Conservation (phyloP, 2,329 filamentous ascomycete species). For the Dothiorella sarmentorum region DNA sequence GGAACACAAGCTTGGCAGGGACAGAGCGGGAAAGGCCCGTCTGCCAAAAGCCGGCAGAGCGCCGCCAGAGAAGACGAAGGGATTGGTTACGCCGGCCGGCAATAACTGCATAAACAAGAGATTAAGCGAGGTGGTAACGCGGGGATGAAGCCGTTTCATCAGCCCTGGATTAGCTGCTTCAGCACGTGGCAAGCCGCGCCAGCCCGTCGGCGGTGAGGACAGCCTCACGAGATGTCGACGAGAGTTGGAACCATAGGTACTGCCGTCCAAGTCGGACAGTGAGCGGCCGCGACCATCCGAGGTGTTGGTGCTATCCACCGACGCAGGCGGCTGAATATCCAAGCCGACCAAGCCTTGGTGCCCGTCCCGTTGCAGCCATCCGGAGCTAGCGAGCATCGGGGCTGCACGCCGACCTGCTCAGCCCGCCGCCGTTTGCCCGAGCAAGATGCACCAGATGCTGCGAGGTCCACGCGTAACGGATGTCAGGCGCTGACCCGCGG, state of each 20-base stretch:
- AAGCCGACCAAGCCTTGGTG: no score
- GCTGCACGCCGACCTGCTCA: no score
- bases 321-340: no score
- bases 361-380: no score
- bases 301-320: no score
- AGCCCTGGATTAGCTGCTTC: neutral
- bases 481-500: neutral
- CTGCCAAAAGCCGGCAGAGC: neutral
- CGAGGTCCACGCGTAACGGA: neutral
- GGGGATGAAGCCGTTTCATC: slow-evolving; percentile 8
- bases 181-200: slow-evolving; percentile 3
- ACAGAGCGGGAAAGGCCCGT: neutral
- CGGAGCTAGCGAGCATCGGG: neutral
- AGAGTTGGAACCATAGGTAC: neutral
- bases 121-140: neutral
- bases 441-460: neutral
- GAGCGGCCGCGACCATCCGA: no score
- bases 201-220: neutral
- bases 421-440: no score
- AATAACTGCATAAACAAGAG: neutral
- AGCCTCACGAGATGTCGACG: neutral
- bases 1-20: neutral
- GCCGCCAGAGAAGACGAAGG: neutral
- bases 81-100: neutral
- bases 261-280: neutral